Evolutionary conservation across 305 asterid species (phyloP).

Genomic region (Fraxinus angustifolia): DNA sequence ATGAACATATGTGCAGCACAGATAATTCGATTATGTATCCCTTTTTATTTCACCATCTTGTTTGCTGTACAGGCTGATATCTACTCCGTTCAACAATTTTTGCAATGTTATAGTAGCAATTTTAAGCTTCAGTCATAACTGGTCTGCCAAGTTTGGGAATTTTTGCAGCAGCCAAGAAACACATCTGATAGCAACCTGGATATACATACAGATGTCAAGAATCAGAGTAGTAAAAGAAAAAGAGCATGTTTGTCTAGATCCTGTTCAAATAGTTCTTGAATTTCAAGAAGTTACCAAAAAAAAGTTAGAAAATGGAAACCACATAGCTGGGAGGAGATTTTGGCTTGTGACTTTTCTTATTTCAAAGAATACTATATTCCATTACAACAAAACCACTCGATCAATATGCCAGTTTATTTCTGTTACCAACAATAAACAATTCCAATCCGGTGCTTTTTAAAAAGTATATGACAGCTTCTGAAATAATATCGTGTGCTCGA

Average conservation of each 20-base stretch:
- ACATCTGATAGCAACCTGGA: constrained; percentile 67
- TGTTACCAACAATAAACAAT: not conserved
- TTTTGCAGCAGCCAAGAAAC: constrained; percentile 78
- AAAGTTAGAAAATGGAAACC: not conserved
- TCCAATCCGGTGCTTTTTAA: not conserved
- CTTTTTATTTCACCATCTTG: not conserved
- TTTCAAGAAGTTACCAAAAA: not conserved
- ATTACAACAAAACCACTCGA: not conserved
- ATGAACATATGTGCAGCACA: not conserved
- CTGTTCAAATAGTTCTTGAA: not conserved
- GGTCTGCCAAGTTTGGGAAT: constrained; percentile 64
- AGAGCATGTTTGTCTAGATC: not conserved
- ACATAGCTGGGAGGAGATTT: not conserved
- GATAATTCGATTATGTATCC: not conserved
- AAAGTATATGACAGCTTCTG: not conserved
- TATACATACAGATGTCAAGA: not conserved
- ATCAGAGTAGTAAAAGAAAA: not conserved
- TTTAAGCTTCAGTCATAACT: constrained; percentile 28
- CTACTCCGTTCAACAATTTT: not conserved
- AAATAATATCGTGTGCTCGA: not conserved
- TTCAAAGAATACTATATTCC: not conserved
- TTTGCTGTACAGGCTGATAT: not conserved
- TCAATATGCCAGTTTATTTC: not conserved
- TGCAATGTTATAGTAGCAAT: not conserved
- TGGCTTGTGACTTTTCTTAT: not conserved